These are phyloP conservation scores for Colletotrichum sp. DNA, from an alignment of 2,329 filamentous ascomycete species.

Conservation along the genomic window DNA sequence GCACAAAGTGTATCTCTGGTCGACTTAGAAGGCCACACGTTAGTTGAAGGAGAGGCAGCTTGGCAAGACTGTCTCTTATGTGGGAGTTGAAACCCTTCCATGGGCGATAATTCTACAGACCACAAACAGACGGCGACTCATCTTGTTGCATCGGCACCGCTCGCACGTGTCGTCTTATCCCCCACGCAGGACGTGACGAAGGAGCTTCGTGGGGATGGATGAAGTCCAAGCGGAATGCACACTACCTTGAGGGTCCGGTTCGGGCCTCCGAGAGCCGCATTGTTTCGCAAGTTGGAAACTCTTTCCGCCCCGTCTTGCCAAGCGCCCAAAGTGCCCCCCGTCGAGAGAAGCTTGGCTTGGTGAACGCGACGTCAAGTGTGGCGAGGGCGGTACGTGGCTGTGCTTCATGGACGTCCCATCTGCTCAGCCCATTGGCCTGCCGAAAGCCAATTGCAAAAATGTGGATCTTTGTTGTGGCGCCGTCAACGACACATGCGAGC, in stretches of 20 bases:
- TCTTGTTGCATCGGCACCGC: background rate
- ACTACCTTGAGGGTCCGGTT: background rate
- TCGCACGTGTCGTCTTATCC: conserved; percentile 2
- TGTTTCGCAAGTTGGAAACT: background rate
- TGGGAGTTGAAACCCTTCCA: background rate
- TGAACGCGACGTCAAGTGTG: background rate
- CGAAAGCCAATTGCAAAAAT: background rate
- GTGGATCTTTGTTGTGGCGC: background rate
- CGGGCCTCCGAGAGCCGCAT: background rate
- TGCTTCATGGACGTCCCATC: background rate
- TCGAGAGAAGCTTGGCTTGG: background rate
- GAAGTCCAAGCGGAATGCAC: background rate
- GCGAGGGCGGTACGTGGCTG: background rate
- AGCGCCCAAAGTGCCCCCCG: background rate
- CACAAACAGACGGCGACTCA: background rate
- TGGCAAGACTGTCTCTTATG: background rate
- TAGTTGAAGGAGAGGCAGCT: background rate
- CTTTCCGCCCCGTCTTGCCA: background rate
- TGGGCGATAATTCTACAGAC: background rate
- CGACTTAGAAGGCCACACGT: background rate
- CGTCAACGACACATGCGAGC: background rate
- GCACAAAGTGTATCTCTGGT: background rate
- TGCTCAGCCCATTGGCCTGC: background rate
- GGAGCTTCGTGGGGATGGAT: background rate
- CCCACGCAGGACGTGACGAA: background rate